Conservation (phyloP, 495 filamentous ascomycete genomes). For the Penicillium angulare region DNA sequence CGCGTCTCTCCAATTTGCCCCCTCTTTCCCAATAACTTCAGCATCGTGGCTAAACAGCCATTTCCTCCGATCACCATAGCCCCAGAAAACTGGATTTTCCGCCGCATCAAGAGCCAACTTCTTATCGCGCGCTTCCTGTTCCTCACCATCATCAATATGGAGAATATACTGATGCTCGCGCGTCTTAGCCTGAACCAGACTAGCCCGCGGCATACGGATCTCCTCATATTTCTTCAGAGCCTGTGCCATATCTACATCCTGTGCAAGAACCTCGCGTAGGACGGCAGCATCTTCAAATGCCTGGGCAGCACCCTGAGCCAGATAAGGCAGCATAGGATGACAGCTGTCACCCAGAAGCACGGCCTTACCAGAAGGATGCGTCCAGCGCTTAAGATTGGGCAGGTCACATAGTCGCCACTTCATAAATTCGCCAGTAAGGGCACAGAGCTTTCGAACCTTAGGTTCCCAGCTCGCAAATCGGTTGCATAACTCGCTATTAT, state of each 20-base stretch:
- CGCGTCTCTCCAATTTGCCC: no score
- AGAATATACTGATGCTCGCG: neutral
- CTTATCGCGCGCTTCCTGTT: neutral
- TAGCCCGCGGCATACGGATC: neutral
- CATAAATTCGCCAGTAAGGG: conserved; percentile 43
- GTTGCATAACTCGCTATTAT: conserved; percentile 48
- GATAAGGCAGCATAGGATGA: conserved; percentile 43
- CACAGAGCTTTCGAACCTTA: conserved; percentile 8
- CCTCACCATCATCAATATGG: neutral
- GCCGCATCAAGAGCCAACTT: neutral
- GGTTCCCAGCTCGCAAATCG: conserved; percentile 50
- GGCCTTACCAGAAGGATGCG: conserved; percentile 31
- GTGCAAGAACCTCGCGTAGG: conserved; percentile 25
- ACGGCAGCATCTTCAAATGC: conserved; percentile 47
- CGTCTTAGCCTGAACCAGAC: neutral
- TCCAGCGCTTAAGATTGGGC: conserved; percentile 31
- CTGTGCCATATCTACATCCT: neutral
- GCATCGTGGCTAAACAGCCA: neutral
- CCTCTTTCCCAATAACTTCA: no score
- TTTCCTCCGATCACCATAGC: neutral
- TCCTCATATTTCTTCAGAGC: neutral
- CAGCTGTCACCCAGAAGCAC: conserved; percentile 50
- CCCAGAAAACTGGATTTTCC: neutral
- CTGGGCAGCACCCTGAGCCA: conserved; percentile 49
- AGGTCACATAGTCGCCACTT: conserved; percentile 48